Conservation (phyloP, 345 rosid genomes). For the Hypericum androsaemum region DNA sequence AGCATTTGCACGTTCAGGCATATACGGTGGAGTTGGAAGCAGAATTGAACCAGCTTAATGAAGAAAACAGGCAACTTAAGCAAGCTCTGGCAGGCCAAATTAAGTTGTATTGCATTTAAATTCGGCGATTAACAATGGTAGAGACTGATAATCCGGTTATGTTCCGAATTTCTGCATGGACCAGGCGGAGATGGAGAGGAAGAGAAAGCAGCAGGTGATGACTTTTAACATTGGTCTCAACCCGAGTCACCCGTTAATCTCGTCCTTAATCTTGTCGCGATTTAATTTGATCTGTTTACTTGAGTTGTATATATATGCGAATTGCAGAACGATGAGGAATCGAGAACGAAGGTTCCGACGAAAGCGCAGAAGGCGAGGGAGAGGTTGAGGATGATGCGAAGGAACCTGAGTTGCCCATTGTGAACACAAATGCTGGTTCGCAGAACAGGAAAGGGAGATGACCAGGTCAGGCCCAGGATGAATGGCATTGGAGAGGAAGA, state of each 20-base stretch:
- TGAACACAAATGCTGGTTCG: no score
- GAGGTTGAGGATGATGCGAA: neutral
- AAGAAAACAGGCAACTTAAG: slow-evolving; percentile 63
- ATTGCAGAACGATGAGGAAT: neutral
- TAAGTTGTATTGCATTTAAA: neutral
- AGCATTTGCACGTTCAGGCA: slow-evolving; percentile 35
- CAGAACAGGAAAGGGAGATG: no score
- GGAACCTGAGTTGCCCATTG: neutral
- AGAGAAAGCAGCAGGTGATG: slow-evolving; percentile 64
- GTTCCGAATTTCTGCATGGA: no score
- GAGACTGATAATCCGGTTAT: no score
- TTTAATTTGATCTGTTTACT: no score
- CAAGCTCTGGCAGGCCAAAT: slow-evolving; percentile 46
- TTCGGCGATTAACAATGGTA: no score
- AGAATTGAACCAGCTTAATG: slow-evolving; percentile 70
- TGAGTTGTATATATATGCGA: no score
- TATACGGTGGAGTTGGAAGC: slow-evolving; percentile 85
- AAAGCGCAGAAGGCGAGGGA: neutral
- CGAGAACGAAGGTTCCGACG: neutral
- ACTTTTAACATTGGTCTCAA: neutral
- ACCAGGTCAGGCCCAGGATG: no score
- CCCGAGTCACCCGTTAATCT: neutral
- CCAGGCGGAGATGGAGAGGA: slow-evolving; percentile 62
- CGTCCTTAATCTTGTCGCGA: neutral
- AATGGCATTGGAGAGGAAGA: no score